Conservation (phyloP, 176 grass and related monocot genomes). For the Raddia distichophylla region DNA sequence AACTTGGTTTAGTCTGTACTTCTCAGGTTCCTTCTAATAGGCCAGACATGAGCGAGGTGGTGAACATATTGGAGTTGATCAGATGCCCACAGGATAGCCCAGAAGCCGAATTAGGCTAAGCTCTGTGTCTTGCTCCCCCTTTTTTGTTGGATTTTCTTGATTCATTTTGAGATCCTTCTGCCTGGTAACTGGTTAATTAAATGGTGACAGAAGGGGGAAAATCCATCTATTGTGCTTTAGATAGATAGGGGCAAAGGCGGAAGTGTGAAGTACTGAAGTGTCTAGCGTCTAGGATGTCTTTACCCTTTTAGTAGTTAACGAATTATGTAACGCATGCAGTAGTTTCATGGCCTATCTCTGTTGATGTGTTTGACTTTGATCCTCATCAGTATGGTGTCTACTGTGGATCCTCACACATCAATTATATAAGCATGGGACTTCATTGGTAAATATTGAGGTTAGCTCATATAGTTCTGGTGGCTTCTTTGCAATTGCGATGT, state of each 20-base stretch:
- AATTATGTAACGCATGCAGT: constrained; percentile 36
- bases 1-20: constrained; percentile 90
- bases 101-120: constrained; percentile 72
- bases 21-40: constrained; percentile 96
- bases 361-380: constrained; percentile 68
- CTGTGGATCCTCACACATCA: constrained; percentile 68
- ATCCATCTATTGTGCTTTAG: constrained; percentile 36
- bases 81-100: constrained; percentile 95
- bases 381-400: constrained; percentile 48
- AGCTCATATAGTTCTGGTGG: constrained; percentile 8
- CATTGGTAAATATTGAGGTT: not conserved
- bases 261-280: not conserved
- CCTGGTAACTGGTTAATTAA: constrained; percentile 17
- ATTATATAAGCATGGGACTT: constrained; percentile 31
- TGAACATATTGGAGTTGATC: constrained; percentile 97
- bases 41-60: constrained; percentile 94
- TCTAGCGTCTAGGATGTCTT: constrained; percentile 27
- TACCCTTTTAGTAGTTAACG: constrained; percentile 26
- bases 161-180: constrained; percentile 41
- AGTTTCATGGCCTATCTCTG: constrained; percentile 34
- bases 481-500: constrained; percentile 14
- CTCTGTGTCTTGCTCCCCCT: not conserved
- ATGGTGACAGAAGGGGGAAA: constrained; percentile 21
- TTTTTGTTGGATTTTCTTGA: not conserved
- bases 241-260: not conserved